phyloP scores from a whole-genome alignment of 75 land plant species.

The Selaginella tamariscina region DNA sequence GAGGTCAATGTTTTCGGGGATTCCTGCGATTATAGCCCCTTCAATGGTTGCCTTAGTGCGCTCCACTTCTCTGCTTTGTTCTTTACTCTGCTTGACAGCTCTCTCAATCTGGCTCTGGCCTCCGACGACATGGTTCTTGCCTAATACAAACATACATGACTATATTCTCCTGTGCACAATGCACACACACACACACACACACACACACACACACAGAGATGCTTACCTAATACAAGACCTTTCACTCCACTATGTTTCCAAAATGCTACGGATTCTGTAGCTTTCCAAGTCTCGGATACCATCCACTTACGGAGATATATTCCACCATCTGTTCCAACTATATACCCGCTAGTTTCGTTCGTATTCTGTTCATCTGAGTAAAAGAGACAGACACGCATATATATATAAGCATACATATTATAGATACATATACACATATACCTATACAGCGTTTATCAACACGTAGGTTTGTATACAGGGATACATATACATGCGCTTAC shows the following conservation, averaged over 20 bases:
- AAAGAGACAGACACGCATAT: too few relatives aligned
- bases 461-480: too few relatives aligned
- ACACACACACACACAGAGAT: too few relatives aligned
- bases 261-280: conserved; percentile 43
- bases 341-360: conserved; percentile 14
- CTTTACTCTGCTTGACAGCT: conserved; percentile 49
- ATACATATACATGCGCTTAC: too few relatives aligned
- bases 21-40: conserved; percentile 73
- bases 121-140: conserved; percentile 71
- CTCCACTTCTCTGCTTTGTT: conserved; percentile 43
- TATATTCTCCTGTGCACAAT: too few relatives aligned
- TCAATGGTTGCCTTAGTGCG: conserved; percentile 82
- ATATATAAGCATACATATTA: too few relatives aligned
- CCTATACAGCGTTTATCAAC: too few relatives aligned
- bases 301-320: conserved; percentile 70
- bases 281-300: conserved; percentile 53
- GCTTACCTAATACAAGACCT: too few relatives aligned
- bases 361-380: not conserved
- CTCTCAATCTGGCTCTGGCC: conserved; percentile 46
- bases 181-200: too few relatives aligned
- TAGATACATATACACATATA: too few relatives aligned
- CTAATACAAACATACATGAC: too few relatives aligned
- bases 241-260: conserved; percentile 46
- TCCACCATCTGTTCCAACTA: conserved; percentile 72
- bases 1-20: conserved; percentile 89